Evolutionary conservation across 2,329 filamentous ascomycete species (phyloP), one percentile per base, ranked within the genome.

Genomic region (Coniochaeta sp.): DNA sequence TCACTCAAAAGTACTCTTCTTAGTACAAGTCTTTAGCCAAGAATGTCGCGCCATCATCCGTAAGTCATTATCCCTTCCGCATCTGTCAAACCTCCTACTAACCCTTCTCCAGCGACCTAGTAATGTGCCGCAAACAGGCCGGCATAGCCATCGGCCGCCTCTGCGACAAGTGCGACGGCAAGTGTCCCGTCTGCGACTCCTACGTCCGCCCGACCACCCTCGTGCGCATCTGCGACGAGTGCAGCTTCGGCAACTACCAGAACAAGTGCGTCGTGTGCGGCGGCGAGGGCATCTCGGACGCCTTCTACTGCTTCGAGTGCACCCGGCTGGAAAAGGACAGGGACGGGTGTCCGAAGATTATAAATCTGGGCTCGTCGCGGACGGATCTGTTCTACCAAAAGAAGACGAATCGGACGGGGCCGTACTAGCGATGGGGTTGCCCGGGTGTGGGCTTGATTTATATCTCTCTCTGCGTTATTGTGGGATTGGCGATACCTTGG

Each of bases 251-350:
- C 72, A 99, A 99, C 83, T 99, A 97, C 81, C 95, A 98, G 79
- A 99, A 99, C 81, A 99, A 99, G 77, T 99, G 95, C 74, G 92
- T 99, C 67, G 95, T 99, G 50, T 99, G 95, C 77, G 95, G 95
- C 73, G 95, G 95, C 68, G 95, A 98, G 78, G 95, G 95, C 32
- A 99, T 99, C 73, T 95, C 90, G 36, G 95, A 99, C 74, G 95
- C 95, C 57, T 98, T 98, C 76, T 99, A 99, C 80, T 99, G 95
- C 81, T 98, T 98, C 72, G 95, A 99, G 77, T 99, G 95, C 74
- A 99, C 95, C 61, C 85, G 95, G 8, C 79, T 99, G 17, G 95
- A 99, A 74, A 99, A 98, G 77, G 95, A 99, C 73, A 82, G 95
- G 62, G 95, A 99, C 72, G 95, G 95, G 2, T 99, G 95, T 75